Conservation (phyloP, 2,329 filamentous ascomycete genomes). For the Fusarium staphyleae region DNA sequence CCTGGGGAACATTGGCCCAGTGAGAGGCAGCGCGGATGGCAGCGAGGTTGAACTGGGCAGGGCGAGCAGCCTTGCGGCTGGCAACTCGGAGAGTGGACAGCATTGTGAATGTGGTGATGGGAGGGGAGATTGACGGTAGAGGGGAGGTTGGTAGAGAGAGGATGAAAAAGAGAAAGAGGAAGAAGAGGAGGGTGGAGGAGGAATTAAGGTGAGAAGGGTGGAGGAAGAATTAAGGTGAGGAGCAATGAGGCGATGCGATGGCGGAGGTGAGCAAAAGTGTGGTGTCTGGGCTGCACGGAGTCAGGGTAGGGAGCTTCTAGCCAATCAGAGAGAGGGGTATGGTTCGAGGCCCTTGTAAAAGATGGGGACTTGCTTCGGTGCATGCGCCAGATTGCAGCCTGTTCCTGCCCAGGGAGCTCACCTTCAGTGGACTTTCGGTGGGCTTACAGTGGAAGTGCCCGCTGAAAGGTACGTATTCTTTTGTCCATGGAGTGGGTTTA, state of each 20-base stretch:
- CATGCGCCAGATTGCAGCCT: constrained; percentile 18
- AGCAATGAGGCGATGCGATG: constrained; percentile 36
- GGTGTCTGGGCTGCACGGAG: constrained; percentile 36
- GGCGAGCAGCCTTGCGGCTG: constrained; percentile 57
- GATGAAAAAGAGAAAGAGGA: constrained; percentile 21
- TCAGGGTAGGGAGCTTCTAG: constrained; percentile 16
- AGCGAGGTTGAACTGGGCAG: constrained; percentile 47
- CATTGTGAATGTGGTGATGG: constrained; percentile 52
- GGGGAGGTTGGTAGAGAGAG: constrained; percentile 22
- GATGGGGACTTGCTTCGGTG: constrained; percentile 20
- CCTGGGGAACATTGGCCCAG: constrained; percentile 91
- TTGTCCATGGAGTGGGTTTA: constrained; percentile 13
- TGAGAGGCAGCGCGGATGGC: constrained; percentile 71
- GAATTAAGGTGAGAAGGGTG: constrained; percentile 11
- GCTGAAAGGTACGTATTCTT: not conserved
- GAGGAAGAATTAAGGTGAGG: constrained; percentile 9
- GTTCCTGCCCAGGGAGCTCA: constrained; percentile 25
- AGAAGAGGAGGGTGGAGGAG: constrained; percentile 14
- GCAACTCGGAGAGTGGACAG: constrained; percentile 63
- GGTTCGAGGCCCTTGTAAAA: constrained; percentile 32
- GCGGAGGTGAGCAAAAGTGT: constrained; percentile 37
- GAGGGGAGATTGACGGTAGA: constrained; percentile 18
- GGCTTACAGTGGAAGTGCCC: not conserved
- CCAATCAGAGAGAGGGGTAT: constrained; percentile 26
- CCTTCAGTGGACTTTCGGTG: constrained; percentile 14